Conservation (phyloP, 2,329 filamentous ascomycete species). For the Rhexocercosporidium sp. region DNA sequence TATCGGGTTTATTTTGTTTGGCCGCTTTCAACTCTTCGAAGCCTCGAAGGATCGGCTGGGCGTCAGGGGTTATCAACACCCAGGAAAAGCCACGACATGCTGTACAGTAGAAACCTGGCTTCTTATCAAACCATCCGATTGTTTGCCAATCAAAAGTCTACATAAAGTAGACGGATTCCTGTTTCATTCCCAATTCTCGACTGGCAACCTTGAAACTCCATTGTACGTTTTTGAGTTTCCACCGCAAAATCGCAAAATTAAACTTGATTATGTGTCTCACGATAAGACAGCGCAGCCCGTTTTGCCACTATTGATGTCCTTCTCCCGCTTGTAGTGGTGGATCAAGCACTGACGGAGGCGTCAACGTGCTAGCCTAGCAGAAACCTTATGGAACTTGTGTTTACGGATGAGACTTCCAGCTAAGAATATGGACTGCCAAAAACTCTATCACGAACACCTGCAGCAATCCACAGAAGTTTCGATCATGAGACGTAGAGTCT, state of each 20-base stretch:
- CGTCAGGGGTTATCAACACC: background rate
- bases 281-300: background rate
- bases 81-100: background rate
- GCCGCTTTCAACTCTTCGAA: background rate
- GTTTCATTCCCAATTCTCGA: background rate
- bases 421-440: background rate
- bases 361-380: background rate
- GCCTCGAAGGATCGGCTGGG: constrained; percentile 2
- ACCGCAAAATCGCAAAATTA: background rate
- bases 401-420: background rate
- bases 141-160: background rate
- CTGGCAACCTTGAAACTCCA: background rate
- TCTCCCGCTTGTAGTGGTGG: background rate
- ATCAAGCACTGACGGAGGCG: background rate
- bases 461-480: background rate
- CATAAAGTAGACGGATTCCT: background rate
- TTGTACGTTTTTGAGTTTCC: background rate
- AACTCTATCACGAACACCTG: background rate
- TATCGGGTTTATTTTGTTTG: background rate
- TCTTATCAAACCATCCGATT: background rate
- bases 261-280: background rate
- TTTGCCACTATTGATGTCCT: background rate
- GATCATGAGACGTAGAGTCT: background rate
- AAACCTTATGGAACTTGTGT: background rate
- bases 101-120: background rate